These are phyloP conservation scores for Lasiodiplodia gonubiensis DNA, from an alignment of 2,329 filamentous ascomycete species.

Conservation along the genomic window DNA sequence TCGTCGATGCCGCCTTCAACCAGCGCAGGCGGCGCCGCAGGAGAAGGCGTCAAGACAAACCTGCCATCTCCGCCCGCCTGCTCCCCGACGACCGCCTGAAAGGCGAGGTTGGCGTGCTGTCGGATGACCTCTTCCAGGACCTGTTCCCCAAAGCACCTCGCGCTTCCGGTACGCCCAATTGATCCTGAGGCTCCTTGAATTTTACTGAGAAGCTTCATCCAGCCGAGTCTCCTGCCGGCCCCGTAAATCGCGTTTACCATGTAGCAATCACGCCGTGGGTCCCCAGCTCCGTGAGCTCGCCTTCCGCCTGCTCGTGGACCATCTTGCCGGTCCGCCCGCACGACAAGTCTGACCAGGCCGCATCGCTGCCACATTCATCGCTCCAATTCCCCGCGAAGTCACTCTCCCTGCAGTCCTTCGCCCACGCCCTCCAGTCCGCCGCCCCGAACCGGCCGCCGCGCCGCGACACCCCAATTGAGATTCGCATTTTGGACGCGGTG, in stretches of 20 bases:
- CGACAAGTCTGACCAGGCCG: constrained; percentile 40
- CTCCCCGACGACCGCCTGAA: constrained; percentile 84
- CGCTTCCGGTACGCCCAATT: constrained; percentile 33
- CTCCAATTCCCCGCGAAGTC: constrained; percentile 78
- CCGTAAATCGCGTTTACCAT: constrained; percentile 53
- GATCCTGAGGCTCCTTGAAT: too few relatives aligned
- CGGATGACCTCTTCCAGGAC: constrained; percentile 82
- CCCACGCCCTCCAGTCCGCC: constrained; percentile 72
- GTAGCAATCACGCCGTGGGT: constrained; percentile 78
- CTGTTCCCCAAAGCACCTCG: constrained; percentile 65
- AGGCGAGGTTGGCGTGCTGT: constrained; percentile 84
- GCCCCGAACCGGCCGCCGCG: constrained; percentile 78
- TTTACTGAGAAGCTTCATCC: neutral
- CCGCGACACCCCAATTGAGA: constrained; percentile 79
- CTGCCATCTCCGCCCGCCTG: constrained; percentile 77
- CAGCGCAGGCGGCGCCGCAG: constrained; percentile 47
- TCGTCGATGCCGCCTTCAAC: constrained; percentile 19
- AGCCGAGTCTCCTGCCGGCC: neutral
- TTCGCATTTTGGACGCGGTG: constrained; percentile 79
- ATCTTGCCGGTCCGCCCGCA: constrained; percentile 73
- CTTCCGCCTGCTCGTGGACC: constrained; percentile 76
- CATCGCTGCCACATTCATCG: constrained; percentile 69
- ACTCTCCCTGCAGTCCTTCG: constrained; percentile 77
- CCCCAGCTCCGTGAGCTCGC: constrained; percentile 57
- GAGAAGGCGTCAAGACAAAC: constrained; percentile 65